These are phyloP conservation scores for Fusarium staphyleae DNA, from an alignment of 2,329 filamentous ascomycete species.

Conservation along the genomic window DNA sequence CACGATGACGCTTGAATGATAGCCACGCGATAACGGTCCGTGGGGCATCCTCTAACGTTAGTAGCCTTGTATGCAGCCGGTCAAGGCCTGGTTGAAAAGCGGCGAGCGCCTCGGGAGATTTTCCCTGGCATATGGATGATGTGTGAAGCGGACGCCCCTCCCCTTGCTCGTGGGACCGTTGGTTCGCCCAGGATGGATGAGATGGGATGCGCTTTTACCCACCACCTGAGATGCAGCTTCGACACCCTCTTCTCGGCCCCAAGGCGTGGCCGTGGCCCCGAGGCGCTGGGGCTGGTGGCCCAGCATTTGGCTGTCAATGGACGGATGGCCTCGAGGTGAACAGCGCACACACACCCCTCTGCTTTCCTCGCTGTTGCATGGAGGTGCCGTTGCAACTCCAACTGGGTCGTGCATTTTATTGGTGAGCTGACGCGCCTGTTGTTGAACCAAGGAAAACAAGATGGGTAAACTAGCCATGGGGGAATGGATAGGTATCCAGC, in stretches of 20 bases:
- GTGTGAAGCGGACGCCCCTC: slow-evolving; percentile 21
- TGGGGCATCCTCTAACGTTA: slow-evolving; percentile 12
- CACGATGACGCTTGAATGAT: slow-evolving; percentile 36
- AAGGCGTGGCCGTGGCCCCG: slow-evolving; percentile 4
- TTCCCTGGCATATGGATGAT: slow-evolving; percentile 33
- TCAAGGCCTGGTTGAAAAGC: slow-evolving; percentile 22
- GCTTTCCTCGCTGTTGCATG: slow-evolving; percentile 22
- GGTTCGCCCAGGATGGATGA: slow-evolving; percentile 6
- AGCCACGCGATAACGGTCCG: slow-evolving; percentile 30
- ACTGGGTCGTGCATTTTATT: slow-evolving; percentile 29
- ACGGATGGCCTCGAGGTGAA: slow-evolving; percentile 8
- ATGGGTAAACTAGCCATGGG: not conserved
- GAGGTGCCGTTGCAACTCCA: slow-evolving; percentile 32
- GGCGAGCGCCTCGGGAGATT: slow-evolving; percentile 12
- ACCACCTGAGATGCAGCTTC: slow-evolving; percentile 26
- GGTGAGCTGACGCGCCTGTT: slow-evolving; percentile 25
- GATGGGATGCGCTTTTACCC: not conserved
- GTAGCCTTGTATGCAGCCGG: slow-evolving; percentile 38
- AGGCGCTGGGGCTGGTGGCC: not conserved
- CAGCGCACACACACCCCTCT: slow-evolving; percentile 31
- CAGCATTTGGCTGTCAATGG: not conserved
- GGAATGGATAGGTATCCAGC: slow-evolving; percentile 3
- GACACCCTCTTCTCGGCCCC: slow-evolving; percentile 13
- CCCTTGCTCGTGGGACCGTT: slow-evolving; percentile 11
- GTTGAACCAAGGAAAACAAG: slow-evolving; percentile 5